These are phyloP conservation scores for Debaryomyces coudertii DNA, from an alignment of 1,139 yeast genomes.

Conservation along the genomic window DNA sequence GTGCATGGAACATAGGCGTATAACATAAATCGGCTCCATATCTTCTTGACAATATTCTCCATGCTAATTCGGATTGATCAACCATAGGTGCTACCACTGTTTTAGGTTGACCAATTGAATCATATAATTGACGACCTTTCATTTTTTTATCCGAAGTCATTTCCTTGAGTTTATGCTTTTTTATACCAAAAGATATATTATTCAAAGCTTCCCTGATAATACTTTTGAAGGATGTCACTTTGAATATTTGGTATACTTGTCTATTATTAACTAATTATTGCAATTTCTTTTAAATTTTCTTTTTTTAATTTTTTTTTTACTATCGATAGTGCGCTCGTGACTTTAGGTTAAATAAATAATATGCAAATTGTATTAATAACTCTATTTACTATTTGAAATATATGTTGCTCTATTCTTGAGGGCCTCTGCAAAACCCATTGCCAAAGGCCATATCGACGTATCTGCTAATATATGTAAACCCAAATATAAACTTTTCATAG, in stretches of 20 bases:
- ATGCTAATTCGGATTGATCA: constrained; percentile 93
- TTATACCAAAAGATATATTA: background rate
- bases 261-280: background rate
- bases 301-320: constrained; percentile 2
- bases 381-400: constrained; percentile 13
- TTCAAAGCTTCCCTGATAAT: background rate
- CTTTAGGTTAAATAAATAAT: background rate
- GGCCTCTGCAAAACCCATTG: constrained; percentile 75
- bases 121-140: constrained; percentile 69
- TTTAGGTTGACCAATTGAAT: constrained; percentile 71
- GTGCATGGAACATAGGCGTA: constrained; percentile 96
- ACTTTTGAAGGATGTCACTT: constrained; percentile 3
- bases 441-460: constrained; percentile 84
- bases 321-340: constrained; percentile 1
- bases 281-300: constrained; percentile 3
- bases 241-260: no score
- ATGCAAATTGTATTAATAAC: constrained; percentile 6
- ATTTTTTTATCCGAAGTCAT: constrained; percentile 18
- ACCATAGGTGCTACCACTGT: constrained; percentile 98
- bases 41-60: constrained; percentile 84
- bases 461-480: constrained; percentile 77
- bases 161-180: background rate
- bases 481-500: constrained; percentile 59
- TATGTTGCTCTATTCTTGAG: constrained; percentile 64
- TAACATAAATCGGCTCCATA: constrained; percentile 95